These are phyloP conservation scores for Ailanthus altissimus DNA, from an alignment of 345 rosid species.

Conservation along the genomic window DNA sequence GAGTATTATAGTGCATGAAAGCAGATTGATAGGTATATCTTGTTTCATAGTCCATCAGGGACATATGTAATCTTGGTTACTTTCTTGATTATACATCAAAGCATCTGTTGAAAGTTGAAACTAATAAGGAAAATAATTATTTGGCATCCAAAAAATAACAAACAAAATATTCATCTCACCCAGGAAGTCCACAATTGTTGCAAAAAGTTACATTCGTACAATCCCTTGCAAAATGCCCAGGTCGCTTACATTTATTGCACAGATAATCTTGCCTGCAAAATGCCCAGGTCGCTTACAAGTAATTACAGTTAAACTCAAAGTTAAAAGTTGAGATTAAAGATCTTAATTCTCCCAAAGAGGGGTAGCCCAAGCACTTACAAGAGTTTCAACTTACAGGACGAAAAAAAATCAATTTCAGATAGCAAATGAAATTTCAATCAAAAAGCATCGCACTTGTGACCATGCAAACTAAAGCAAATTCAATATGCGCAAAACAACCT, in stretches of 20 bases:
- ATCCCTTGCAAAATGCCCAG: conserved; percentile 36
- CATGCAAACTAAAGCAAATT: not conserved
- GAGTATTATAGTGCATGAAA: not conserved
- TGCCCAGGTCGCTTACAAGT: not conserved
- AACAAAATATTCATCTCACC: conserved; percentile 18
- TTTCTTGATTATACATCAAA: no score
- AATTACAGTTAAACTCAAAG: not conserved
- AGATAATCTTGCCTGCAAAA: conserved; percentile 31
- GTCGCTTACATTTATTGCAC: conserved; percentile 37
- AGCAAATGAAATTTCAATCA: not conserved
- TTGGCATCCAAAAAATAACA: not conserved
- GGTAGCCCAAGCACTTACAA: no score
- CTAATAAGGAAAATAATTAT: no score
- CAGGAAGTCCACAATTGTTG: conserved; percentile 35
- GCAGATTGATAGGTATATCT: not conserved
- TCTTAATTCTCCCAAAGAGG: not conserved
- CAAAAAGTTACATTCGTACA: conserved; percentile 29
- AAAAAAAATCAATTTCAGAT: no score
- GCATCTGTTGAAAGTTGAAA: no score
- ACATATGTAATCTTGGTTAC: not conserved
- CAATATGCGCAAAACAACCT: not conserved
- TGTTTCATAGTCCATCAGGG: not conserved
- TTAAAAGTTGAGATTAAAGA: no score
- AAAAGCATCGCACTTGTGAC: not conserved
- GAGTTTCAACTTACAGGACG: no score